Conservation (phyloP, 768 basidiomycete species). For the Lentinula aciculospora region DNA sequence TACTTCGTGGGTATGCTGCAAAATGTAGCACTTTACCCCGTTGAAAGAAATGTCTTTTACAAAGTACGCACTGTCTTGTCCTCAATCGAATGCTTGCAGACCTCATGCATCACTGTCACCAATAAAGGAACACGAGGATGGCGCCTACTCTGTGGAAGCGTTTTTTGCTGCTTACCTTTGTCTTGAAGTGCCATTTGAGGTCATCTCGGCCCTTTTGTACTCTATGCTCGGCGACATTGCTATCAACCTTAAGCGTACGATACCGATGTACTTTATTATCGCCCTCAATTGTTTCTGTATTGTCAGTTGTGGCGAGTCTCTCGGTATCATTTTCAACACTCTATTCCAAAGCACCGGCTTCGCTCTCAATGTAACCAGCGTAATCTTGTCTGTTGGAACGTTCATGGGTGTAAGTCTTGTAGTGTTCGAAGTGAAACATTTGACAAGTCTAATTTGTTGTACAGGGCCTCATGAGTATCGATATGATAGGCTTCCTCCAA, state of each 20-base stretch:
- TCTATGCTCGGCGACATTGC: slow-evolving; percentile 5
- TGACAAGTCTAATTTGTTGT: not conserved
- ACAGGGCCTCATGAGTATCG: slow-evolving; percentile 9
- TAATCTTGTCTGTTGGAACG: slow-evolving; percentile 4
- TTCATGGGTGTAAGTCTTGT: slow-evolving; percentile 8
- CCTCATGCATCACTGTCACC: not conserved
- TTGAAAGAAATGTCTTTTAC: slow-evolving; percentile 10
- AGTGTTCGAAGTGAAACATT: not conserved
- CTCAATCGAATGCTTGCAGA: not conserved
- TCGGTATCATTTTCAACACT: slow-evolving; percentile 11
- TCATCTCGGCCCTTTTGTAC: slow-evolving; percentile 3
- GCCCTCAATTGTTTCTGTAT: slow-evolving; percentile 9
- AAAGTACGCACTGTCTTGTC: not conserved
- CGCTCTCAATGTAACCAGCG: slow-evolving; percentile 9
- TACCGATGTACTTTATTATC: slow-evolving; percentile 9
- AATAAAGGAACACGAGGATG: slow-evolving; percentile 8
- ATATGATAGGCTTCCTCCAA: slow-evolving; percentile 9
- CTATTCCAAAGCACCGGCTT: slow-evolving; percentile 8
- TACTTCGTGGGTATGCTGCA: slow-evolving; percentile 12
- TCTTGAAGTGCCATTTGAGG: slow-evolving; percentile 9
- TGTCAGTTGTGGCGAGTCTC: slow-evolving; percentile 9
- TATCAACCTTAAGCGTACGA: slow-evolving; percentile 6
- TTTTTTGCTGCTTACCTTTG: slow-evolving; percentile 8
- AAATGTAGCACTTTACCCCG: slow-evolving; percentile 9
- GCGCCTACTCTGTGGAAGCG: slow-evolving; percentile 9